A percentile compares a stretch with the other conserved stretches of the same genome.
phyloP scores from a whole-genome alignment of 1,139 yeast genomes.

The Saccharomyces hybrid region DNA sequence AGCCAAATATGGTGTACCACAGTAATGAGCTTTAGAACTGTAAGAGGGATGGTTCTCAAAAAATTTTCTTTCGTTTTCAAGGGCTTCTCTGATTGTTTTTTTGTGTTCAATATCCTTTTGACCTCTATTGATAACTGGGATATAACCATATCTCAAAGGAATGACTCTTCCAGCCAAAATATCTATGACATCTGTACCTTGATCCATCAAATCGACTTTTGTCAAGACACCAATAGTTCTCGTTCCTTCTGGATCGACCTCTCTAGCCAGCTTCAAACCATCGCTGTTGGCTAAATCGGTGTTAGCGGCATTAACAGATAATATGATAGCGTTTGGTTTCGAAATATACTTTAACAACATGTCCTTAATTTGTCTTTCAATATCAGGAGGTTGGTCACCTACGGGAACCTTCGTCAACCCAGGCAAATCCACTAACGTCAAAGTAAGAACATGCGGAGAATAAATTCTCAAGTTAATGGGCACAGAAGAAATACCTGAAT shows the following conservation, averaged over 20 bases:
- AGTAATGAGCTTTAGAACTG: conserved; percentile 76
- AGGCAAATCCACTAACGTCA: conserved; percentile 94
- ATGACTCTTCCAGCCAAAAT: conserved; percentile 93
- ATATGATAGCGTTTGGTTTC: conserved; percentile 90
- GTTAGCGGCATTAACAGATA: conserved; percentile 94
- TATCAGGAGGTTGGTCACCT: conserved; percentile 97
- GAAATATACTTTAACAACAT: conserved; percentile 92
- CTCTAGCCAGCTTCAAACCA: conserved; percentile 92
- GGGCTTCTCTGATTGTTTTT: conserved; percentile 84
- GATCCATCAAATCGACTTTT: conserved; percentile 94
- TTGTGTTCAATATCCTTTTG: conserved; percentile 87
- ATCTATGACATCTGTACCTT: conserved; percentile 97
- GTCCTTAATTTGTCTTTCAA: conserved; percentile 87
- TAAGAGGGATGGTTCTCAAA: conserved; percentile 73
- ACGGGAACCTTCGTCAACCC: conserved; percentile 99
- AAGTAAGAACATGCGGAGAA: conserved; percentile 91
- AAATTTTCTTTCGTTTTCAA: conserved; percentile 67
- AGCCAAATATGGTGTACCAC: conserved; percentile 96
- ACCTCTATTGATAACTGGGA: conserved; percentile 96
- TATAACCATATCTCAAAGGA: conserved; percentile 91
- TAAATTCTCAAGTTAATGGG: conserved; percentile 92
- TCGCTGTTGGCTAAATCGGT: conserved; percentile 97
- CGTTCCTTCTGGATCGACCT: conserved; percentile 95
- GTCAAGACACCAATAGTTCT: conserved; percentile 96
- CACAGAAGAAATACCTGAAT: conserved; percentile 82